Base-by-base conservation (phyloP, 768 basidiomycete species). In the Amanita rimosa region DNA sequence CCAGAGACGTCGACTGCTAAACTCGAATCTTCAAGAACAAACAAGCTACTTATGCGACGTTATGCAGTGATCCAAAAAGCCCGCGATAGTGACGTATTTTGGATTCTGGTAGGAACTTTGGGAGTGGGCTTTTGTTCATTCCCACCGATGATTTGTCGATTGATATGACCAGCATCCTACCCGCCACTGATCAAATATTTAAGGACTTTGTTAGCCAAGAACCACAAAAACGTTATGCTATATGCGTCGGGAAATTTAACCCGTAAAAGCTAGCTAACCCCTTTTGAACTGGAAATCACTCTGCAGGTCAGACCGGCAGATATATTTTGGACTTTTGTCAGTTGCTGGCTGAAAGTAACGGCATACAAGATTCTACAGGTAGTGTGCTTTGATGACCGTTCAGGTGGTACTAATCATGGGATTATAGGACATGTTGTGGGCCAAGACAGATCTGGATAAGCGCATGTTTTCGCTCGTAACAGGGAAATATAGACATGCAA, bases 221-320 rank as follows among this genome's bases (percentile, higher is more conserved):
- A 79, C 1, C 78, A 75, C 52, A 95, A 94, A 68, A 98, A 62
- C 80, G 79, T 53, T 99, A 98, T 65, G 97, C 95, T 2, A 79
- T 99, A 55, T 87, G 82, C 47, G 94, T 99, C 0, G 95, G 96
- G 33, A 92, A 95, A 64, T 75, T 96, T 41, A 96, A 90, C 56
- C 94, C 96, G 0, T 78, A 92, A 6, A 98, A 98, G 58, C 74
- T 98, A 17, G 95, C 83, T 99, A 24, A 97, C 95, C 0, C 96
- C 96, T 0, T 95, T 80, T 62, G 96, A 99, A 60, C 71, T 96
- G 14, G 78, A 84, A 54, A 64, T 94, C 2, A 89, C 93, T 0
- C 70, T 98, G 9, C 76, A 78, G 49, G 70, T 72, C 1, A 78
- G 90, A 83, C 76, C 2, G 86, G 81, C 5, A 68, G 68, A 54